Evolutionary conservation across 1,139 yeast species (phyloP).

Genomic region (Eremothecium gossypii): DNA sequence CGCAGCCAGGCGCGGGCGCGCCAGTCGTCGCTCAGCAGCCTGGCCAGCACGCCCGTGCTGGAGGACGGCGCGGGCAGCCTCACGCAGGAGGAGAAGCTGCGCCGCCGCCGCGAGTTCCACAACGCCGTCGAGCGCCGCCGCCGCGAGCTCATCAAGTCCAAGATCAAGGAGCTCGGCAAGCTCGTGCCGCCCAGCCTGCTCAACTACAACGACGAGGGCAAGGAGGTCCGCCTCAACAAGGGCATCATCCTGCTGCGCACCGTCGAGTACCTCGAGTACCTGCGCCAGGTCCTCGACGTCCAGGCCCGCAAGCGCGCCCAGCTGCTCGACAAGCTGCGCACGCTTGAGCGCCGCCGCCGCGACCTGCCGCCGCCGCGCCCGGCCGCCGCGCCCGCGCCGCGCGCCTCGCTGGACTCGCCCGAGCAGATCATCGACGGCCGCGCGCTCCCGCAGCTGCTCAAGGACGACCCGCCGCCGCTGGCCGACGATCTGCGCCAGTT

Average conservation of each 20-base stretch:
- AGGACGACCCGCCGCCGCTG: slow-evolving; percentile 6
- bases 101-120: slow-evolving; percentile 66
- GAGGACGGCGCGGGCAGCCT: slow-evolving; percentile 26
- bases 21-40: slow-evolving; percentile 15
- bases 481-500: slow-evolving; percentile 26
- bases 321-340: slow-evolving; percentile 31
- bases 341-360: slow-evolving; percentile 21
- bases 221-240: slow-evolving; percentile 65
- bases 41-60: slow-evolving; percentile 8
- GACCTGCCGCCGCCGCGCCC: neutral
- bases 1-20: slow-evolving; percentile 19
- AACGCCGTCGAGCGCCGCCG: slow-evolving; percentile 77
- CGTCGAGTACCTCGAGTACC: slow-evolving; percentile 57
- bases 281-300: slow-evolving; percentile 36
- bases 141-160: slow-evolving; percentile 66
- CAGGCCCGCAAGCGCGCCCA: slow-evolving; percentile 34
- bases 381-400: neutral
- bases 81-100: slow-evolving; percentile 60
- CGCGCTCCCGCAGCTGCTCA: slow-evolving; percentile 9
- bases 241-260: slow-evolving; percentile 58
- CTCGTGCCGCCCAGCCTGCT: slow-evolving; percentile 64
- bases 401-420: slow-evolving; percentile 9
- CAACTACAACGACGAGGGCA: slow-evolving; percentile 42
- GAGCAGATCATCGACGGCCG: slow-evolving; percentile 17
- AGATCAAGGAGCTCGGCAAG: slow-evolving; percentile 61